Base-by-base conservation (phyloP, 768 basidiomycete genomes). In the Leccinum imitatum region DNA sequence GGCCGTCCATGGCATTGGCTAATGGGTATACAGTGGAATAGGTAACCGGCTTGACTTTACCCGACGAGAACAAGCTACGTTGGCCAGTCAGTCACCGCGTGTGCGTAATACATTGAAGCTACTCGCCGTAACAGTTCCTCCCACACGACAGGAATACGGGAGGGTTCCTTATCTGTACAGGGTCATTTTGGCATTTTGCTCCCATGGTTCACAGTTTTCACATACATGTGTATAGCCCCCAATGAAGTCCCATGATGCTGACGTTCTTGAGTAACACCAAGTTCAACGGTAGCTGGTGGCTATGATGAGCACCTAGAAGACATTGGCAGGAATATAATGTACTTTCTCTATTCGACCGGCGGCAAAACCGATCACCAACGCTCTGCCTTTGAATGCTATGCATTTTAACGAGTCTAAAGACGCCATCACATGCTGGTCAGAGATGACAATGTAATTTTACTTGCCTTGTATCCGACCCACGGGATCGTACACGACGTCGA, bases 371-470 rank as follows among this genome's bases (percentile, higher is more conserved):
- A 99, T 87, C n/a, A 98, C 90, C 11, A 99, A 67, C 1, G 90
- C 87, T 14, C 96, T 84, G 1, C 95, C 94, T 71, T 95, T 95
- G 87, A 95, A 98, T 1, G 90, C 91, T 58, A 95, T 91, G 71
- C 94, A 96, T 71, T 95, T 98, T 58, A 98, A 70, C 51, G 83
- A 89, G 71, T 93, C 94, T 91, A 50, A 13, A 57, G 52, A 53
- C 35, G 17, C 30, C 2, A 46, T 57, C 39, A 61, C 31, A 33
- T n/a, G 1, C 13, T 58, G 39, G 11, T 55, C 23, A 54, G 21
- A 3, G 11, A 5, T 41, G 41, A 53, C 11, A 33, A 27, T 25
- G n/a, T 2, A 6, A 17, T 1, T 10, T 19, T 15, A 66, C 74
- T 51, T 66, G 83, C 87, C 89, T 70, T 81, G 80, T 59, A 94